phyloP scores from a whole-genome alignment of 2,329 filamentous ascomycete genomes.

The Tricladium varicosporioides region DNA sequence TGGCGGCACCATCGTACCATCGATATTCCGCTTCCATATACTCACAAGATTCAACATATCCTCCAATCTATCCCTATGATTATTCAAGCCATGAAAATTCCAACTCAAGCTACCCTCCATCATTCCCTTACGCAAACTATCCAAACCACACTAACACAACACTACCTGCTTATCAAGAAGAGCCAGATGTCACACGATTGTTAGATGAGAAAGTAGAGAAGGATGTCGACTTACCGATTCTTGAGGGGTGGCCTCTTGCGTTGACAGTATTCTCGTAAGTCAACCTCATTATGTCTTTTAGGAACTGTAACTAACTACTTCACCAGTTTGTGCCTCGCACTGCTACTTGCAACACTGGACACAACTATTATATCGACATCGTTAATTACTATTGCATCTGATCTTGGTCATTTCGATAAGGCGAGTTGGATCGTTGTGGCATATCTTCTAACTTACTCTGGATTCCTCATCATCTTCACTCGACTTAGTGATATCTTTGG shows the following conservation, averaged over 20 bases:
- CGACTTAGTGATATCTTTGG: conserved; percentile 1
- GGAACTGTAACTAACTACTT: background rate
- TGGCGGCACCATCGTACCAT: background rate
- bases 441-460: background rate
- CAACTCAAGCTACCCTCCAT: background rate
- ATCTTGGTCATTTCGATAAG: background rate
- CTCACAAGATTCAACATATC: background rate
- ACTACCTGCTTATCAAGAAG: background rate
- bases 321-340: background rate
- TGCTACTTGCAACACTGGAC: background rate
- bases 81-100: background rate
- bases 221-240: background rate
- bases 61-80: background rate
- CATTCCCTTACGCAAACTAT: background rate
- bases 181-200: background rate
- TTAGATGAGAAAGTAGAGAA: background rate
- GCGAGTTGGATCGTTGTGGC: background rate
- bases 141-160: background rate
- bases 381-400: background rate
- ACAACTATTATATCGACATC: background rate
- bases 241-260: background rate
- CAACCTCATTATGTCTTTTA: background rate
- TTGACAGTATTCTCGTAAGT: background rate
- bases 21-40: background rate
- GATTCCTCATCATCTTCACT: background rate